A percentile compares a stretch with the other conserved stretches of the same genome.
These are phyloP conservation scores for Monascus purpureus DNA, from an alignment of 495 filamentous ascomycete genomes.

Conservation along the genomic window DNA sequence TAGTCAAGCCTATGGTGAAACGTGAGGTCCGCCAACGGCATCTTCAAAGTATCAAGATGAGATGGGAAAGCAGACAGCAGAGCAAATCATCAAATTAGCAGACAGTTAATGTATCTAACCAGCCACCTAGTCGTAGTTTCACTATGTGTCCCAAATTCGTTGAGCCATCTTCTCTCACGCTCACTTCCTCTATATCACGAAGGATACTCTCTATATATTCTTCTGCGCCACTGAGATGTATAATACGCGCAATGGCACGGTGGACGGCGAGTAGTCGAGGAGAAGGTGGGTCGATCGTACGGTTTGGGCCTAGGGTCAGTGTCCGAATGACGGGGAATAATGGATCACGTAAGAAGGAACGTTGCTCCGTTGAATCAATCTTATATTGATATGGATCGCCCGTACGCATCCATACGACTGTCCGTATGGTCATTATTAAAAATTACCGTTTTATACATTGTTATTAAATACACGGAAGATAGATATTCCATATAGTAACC, in stretches of 20 bases:
- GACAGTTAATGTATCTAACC: constrained; percentile 13
- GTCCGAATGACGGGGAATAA: constrained; percentile 13
- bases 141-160: constrained; percentile 12
- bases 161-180: constrained; percentile 16
- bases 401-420: too few species aligned
- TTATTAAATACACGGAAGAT: too few species aligned
- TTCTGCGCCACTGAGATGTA: constrained; percentile 20
- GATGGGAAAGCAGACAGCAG: background rate
- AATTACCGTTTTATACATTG: too few species aligned
- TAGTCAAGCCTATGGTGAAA: background rate
- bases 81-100: constrained; percentile 1
- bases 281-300: constrained; percentile 14
- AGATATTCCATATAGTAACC: too few species aligned
- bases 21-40: background rate
- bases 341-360: constrained; percentile 12
- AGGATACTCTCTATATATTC: constrained; percentile 20
- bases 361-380: constrained; percentile 11
- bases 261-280: constrained; percentile 18
- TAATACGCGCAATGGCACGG: constrained; percentile 18
- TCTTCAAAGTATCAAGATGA: background rate
- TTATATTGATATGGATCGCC: too few species aligned
- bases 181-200: constrained; percentile 14
- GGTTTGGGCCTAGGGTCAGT: constrained; percentile 12
- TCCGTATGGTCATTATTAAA: too few species aligned
- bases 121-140: constrained; percentile 8